phyloP scores from a whole-genome alignment of 176 grass and related monocot genomes.

The Lolium rigidum region DNA sequence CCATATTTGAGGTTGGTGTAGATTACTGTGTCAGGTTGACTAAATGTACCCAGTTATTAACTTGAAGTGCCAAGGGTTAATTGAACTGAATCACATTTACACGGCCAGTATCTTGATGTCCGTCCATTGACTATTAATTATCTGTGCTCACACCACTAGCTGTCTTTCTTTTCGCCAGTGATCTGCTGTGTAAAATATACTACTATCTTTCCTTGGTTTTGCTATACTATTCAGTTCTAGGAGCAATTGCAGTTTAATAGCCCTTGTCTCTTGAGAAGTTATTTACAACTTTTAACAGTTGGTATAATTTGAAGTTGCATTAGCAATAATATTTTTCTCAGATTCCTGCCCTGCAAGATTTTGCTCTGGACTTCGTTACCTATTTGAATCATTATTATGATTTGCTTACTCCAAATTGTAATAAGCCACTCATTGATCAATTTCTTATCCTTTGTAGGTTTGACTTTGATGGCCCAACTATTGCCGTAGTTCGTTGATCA shows the following conservation, averaged over 20 bases:
- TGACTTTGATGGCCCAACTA: neutral
- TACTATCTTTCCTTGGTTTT: neutral
- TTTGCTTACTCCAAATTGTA: neutral
- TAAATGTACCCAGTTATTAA: neutral
- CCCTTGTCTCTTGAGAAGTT: neutral
- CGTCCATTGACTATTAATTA: neutral
- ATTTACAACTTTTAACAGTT: neutral
- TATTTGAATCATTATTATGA: neutral
- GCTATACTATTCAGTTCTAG: neutral
- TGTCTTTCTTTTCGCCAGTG: neutral
- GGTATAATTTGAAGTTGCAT: neutral
- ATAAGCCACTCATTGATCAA: neutral
- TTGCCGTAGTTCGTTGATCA: neutral
- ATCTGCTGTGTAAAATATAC: no score
- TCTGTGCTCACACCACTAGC: neutral
- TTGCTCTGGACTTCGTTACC: neutral
- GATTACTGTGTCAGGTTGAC: neutral
- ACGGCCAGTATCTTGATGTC: neutral
- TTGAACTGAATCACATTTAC: neutral
- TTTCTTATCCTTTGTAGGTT: conserved; percentile 34
- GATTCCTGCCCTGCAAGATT: neutral
- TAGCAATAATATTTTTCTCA: neutral
- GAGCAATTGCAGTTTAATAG: neutral
- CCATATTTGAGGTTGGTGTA: neutral
- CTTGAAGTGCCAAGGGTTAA: neutral